phyloP scores from a whole-genome alignment of 2,329 filamentous ascomycete genomes.

The Fusarium sp. region DNA sequence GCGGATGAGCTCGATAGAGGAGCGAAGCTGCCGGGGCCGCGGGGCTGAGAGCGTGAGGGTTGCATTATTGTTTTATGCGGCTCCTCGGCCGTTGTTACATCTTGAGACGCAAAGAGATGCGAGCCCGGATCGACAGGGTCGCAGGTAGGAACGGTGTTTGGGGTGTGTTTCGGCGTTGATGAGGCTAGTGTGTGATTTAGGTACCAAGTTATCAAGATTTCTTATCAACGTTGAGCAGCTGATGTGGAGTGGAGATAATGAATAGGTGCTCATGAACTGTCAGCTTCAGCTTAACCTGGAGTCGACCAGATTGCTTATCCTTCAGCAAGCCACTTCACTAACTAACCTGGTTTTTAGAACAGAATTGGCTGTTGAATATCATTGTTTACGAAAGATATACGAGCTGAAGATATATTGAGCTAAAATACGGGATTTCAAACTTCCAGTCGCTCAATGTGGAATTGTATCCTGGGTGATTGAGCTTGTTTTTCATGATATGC shows the following conservation, averaged over 20 bases:
- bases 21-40: conserved; percentile 67
- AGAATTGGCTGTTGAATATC: not conserved
- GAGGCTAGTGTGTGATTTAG: not conserved
- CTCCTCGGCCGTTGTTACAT: conserved; percentile 54
- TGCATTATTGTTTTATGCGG: conserved; percentile 56
- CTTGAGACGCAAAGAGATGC: conserved; percentile 45
- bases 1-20: conserved; percentile 55
- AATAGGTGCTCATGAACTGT: not conserved
- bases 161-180: not conserved
- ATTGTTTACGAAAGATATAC: not conserved
- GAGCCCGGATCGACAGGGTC: conserved; percentile 7
- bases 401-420: not conserved
- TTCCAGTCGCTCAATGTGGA: not conserved
- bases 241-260: not conserved
- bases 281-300: not conserved
- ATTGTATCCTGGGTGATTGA: not conserved
- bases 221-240: conserved; percentile 23
- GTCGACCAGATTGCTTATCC: not conserved
- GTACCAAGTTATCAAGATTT: not conserved
- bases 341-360: conserved; percentile 6
- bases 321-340: conserved; percentile 13
- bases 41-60: conserved; percentile 56
- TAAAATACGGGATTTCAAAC: not conserved
- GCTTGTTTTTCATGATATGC: not conserved
- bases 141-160: not conserved